Conservation (phyloP, 1,284 basidiomycete genomes). For the Ustilago cynodontis region DNA sequence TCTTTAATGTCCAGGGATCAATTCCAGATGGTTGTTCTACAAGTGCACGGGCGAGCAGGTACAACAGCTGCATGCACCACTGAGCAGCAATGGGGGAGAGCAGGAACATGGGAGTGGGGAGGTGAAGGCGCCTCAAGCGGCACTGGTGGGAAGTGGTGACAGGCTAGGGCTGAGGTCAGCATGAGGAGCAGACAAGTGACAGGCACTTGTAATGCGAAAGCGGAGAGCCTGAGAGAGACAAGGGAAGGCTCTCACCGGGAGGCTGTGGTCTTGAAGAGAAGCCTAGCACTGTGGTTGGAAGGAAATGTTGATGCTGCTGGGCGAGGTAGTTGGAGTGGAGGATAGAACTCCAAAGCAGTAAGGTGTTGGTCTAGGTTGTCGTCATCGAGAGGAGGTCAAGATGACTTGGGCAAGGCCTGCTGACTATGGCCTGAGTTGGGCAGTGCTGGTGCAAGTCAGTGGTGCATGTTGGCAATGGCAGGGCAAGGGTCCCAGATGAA, state of each 20-base stretch:
- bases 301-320: background rate
- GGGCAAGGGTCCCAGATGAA: constrained; percentile 11
- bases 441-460: constrained; percentile 12
- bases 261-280: constrained; percentile 11
- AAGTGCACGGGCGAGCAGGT: too few relatives aligned
- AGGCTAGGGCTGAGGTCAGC: too few relatives aligned
- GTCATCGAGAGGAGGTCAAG: constrained; percentile 18
- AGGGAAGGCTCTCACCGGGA: constrained; percentile 19
- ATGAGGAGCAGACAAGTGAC: too few relatives aligned
- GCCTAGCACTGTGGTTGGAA: constrained; percentile 4
- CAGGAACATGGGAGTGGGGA: too few relatives aligned
- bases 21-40: too few relatives aligned
- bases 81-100: too few relatives aligned
- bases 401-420: background rate
- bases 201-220: constrained; percentile 43
- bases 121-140: too few relatives aligned
- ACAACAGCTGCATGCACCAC: too few relatives aligned
- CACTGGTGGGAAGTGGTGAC: too few relatives aligned
- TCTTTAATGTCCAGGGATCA: too few relatives aligned
- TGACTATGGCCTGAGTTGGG: constrained; percentile 16
- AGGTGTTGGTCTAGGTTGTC: background rate
- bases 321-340: background rate
- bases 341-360: background rate
- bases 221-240: constrained; percentile 27
- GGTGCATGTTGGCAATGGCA: constrained; percentile 10